These are phyloP conservation scores for Collybia mongolica DNA, from an alignment of 768 basidiomycete species.

Conservation along the genomic window DNA sequence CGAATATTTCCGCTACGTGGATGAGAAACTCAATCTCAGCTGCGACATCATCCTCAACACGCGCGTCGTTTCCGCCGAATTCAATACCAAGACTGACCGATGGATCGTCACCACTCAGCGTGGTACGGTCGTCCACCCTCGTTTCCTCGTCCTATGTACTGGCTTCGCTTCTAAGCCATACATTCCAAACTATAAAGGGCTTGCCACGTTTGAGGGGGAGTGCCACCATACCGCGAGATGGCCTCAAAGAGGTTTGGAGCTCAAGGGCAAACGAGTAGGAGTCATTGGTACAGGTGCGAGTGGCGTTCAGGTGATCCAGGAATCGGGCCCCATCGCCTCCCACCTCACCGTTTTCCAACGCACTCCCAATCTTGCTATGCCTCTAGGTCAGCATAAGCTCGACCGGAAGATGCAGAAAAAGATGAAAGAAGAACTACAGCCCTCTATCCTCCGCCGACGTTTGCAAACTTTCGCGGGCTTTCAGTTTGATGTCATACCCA, in stretches of 20 bases:
- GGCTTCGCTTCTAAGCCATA: conserved; percentile 22
- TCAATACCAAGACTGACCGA: conserved; percentile 13
- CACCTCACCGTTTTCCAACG: conserved; percentile 27
- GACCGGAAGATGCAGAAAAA: conserved; percentile 9
- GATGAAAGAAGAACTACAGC: conserved; percentile 17
- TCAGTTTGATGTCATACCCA: conserved; percentile 8
- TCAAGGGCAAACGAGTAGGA: conserved; percentile 21
- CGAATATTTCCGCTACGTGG: conserved; percentile 20
- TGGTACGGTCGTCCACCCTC: conserved; percentile 14
- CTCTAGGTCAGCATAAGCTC: conserved; percentile 18
- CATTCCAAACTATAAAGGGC: conserved; percentile 17
- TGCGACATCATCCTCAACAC: conserved; percentile 21
- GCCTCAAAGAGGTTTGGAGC: conserved; percentile 18
- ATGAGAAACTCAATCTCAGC: conserved; percentile 21
- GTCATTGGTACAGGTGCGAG: conserved; percentile 26
- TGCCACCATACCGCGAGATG: conserved; percentile 21
- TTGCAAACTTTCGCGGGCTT: conserved; percentile 19
- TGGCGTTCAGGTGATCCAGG: conserved; percentile 25
- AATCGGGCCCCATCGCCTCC: conserved; percentile 14
- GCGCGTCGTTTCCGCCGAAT: conserved; percentile 18
- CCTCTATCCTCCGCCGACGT: conserved; percentile 16
- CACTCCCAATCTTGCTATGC: conserved; percentile 21
- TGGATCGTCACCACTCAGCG: conserved; percentile 20
- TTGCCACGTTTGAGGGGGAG: conserved; percentile 20
- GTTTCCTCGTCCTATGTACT: conserved; percentile 20